Conservation (phyloP, 2,329 filamentous ascomycete species). For the Pseudogymnoascus sp. region DNA sequence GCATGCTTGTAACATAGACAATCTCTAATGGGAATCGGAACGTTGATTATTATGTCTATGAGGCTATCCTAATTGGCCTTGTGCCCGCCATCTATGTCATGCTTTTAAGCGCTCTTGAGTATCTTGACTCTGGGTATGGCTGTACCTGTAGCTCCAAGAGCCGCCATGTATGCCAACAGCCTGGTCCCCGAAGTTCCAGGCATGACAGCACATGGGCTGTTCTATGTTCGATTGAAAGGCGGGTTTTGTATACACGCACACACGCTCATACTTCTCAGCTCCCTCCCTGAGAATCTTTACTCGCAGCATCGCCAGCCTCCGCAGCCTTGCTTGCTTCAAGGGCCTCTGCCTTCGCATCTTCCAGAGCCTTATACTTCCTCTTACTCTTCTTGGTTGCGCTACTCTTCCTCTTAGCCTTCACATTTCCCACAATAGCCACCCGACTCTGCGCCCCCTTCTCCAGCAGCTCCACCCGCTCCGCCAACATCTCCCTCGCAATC, state of each 20-base stretch:
- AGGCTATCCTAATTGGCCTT: conserved; percentile 11
- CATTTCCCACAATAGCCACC: conserved; percentile 53
- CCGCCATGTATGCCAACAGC: background rate
- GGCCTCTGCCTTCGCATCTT: conserved; percentile 22
- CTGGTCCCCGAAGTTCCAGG: background rate
- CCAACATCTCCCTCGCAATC: conserved; percentile 66
- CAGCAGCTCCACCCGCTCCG: conserved; percentile 51
- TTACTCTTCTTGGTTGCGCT: conserved; percentile 75
- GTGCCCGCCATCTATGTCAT: background rate
- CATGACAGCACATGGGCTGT: background rate
- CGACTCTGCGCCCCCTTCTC: conserved; percentile 64
- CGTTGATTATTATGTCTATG: conserved; percentile 10
- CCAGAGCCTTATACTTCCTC: conserved; percentile 64
- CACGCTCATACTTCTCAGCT: background rate
- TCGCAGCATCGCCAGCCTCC: background rate
- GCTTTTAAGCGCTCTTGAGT: background rate
- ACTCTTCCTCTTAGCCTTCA: conserved; percentile 60
- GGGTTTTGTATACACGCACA: background rate
- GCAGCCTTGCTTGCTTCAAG: background rate
- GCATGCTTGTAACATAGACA: conserved; percentile 9
- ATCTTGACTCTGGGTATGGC: background rate
- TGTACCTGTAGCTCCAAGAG: background rate
- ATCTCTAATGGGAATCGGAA: conserved; percentile 7
- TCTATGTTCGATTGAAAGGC: background rate
- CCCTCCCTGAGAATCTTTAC: background rate